Evolutionary conservation across 2,329 filamentous ascomycete species (phyloP).

Genomic region (Chaetomiaceae sp.): DNA sequence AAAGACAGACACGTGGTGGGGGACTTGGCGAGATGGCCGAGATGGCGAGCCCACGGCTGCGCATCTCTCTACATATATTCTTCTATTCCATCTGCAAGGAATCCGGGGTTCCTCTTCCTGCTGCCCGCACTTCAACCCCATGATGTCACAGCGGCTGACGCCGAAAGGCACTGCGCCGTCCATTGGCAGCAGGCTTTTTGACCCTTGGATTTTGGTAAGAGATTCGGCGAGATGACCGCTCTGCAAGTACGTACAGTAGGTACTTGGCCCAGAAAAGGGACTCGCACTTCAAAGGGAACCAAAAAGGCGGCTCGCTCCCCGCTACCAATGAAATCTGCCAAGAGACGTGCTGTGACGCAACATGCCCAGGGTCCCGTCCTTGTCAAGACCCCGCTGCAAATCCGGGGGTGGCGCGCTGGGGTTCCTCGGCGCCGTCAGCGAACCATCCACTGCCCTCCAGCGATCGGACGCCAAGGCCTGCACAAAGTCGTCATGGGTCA

Average conservation of each 20-base stretch:
- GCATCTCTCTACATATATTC: not conserved
- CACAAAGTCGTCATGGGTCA: slow-evolving; percentile 4
- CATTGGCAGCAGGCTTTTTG: not conserved
- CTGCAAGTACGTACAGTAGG: no score
- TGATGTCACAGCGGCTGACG: slow-evolving; percentile 1
- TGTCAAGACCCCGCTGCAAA: not conserved
- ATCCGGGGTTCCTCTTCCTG: not conserved
- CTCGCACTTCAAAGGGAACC: not conserved
- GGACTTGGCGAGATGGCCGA: not conserved
- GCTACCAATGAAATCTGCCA: slow-evolving; percentile 5
- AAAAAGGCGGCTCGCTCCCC: not conserved
- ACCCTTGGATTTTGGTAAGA: not conserved
- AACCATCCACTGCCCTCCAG: no score
- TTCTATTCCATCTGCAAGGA: no score
- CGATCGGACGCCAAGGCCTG: not conserved
- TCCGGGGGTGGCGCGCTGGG: not conserved
- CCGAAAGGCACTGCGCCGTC: not conserved
- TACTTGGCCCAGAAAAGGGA: not conserved
- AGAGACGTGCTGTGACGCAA: slow-evolving; percentile 14
- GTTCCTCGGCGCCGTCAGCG: not conserved
- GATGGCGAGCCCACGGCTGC: not conserved
- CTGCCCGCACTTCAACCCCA: not conserved
- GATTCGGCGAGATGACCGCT: not conserved
- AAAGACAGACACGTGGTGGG: not conserved
- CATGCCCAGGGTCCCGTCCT: not conserved